phyloP scores from a whole-genome alignment of 768 basidiomycete genomes.

The Pleurotus sapidus region DNA sequence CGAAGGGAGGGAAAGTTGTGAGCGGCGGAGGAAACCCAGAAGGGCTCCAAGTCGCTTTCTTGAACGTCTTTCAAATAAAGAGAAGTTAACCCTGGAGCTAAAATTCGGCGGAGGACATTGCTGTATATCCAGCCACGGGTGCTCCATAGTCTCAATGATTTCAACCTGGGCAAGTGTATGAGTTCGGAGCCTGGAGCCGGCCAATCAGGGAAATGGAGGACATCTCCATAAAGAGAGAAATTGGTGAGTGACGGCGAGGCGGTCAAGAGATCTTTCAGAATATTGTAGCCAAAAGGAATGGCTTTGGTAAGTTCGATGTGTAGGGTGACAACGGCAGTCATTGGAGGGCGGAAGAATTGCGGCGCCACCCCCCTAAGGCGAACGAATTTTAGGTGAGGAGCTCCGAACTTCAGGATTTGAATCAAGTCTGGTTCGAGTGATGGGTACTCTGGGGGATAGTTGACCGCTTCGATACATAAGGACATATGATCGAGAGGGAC shows the following conservation, averaged over 20 bases:
- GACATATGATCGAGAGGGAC: no score
- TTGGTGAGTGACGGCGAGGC: conserved; percentile 29
- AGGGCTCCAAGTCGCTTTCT: conserved; percentile 36
- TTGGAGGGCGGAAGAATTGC: conserved; percentile 34
- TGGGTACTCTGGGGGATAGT: neutral
- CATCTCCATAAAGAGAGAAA: conserved; percentile 44
- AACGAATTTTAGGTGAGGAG: conserved; percentile 31
- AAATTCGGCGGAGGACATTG: conserved; percentile 33
- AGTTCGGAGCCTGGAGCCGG: conserved; percentile 14
- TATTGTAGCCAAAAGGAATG: conserved; percentile 30
- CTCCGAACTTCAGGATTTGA: conserved; percentile 24
- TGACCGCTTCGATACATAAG: no score
- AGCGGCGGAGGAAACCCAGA: conserved; percentile 21
- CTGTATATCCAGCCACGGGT: conserved; percentile 32
- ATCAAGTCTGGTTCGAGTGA: neutral
- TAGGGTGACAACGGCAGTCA: conserved; percentile 32
- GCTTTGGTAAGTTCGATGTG: conserved; percentile 41
- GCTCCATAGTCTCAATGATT: conserved; percentile 38
- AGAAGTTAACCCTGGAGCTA: conserved; percentile 35
- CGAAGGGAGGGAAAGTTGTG: conserved; percentile 27
- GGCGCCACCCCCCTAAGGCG: conserved; percentile 44
- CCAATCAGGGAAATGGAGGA: conserved; percentile 27
- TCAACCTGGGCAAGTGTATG: conserved; percentile 31
- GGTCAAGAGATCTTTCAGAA: conserved; percentile 33
- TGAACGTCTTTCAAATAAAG: conserved; percentile 40